Evolutionary conservation across 2,329 filamentous ascomycete genomes (phyloP).

Genomic region (Aspergillus cejpii): DNA sequence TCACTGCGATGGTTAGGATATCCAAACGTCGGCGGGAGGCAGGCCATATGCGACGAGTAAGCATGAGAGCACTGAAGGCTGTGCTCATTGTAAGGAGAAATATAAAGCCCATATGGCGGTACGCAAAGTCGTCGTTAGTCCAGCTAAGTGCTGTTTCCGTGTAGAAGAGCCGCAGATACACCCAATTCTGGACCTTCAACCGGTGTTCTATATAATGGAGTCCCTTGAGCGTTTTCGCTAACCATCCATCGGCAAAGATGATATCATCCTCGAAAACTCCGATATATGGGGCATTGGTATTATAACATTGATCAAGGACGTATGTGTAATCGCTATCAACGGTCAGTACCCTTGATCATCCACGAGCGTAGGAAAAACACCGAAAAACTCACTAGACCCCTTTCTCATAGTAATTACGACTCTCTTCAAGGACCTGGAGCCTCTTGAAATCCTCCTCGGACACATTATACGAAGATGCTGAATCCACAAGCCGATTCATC

Average conservation of each 20-base stretch:
- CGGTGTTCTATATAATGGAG: slow-evolving; percentile 11
- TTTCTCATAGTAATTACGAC: slow-evolving; percentile 27
- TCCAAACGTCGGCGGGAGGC: slow-evolving; percentile 12
- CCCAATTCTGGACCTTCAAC: slow-evolving; percentile 14
- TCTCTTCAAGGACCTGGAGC: slow-evolving; percentile 21
- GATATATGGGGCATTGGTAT: slow-evolving; percentile 28
- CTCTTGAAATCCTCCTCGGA: slow-evolving; percentile 13
- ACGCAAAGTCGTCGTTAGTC: slow-evolving; percentile 19
- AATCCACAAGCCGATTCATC: slow-evolving; percentile 17
- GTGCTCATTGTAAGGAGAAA: slow-evolving; percentile 15
- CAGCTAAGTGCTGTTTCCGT: slow-evolving; percentile 28
- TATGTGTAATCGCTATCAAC: slow-evolving; percentile 27
- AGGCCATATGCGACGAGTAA: slow-evolving; percentile 9
- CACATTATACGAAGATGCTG: slow-evolving; percentile 18
- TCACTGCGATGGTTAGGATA: slow-evolving; percentile 12
- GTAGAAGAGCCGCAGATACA: slow-evolving; percentile 33
- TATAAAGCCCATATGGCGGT: slow-evolving; percentile 19
- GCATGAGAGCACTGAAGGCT: slow-evolving; percentile 6
- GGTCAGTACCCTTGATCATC: neutral
- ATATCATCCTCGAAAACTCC: slow-evolving; percentile 36
- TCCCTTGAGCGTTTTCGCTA: slow-evolving; percentile 25
- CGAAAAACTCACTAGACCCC: slow-evolving; percentile 25
- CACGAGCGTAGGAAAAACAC: neutral
- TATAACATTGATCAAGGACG: slow-evolving; percentile 23
- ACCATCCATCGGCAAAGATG: slow-evolving; percentile 34